Evolutionary conservation across 768 basidiomycete species (phyloP), one percentile per base, ranked within the genome.

Genomic region (Xerocomellus dryophilus): DNA sequence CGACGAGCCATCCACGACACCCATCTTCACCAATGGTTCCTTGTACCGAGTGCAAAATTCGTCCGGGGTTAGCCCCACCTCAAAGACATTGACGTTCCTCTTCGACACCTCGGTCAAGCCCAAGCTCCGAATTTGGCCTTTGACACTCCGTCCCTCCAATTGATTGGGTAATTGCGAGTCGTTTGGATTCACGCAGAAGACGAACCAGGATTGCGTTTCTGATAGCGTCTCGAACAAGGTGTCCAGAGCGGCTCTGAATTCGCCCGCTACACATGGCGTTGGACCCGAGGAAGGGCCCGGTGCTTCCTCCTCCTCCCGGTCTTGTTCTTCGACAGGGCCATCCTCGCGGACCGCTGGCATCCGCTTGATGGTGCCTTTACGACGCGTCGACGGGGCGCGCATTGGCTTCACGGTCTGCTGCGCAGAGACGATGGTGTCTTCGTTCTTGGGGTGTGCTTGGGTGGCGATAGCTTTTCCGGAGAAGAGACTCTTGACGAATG

Each of bases 161-260:
- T 98, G 95, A 66, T 93, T 92, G 36, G 95, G 93, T 18, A 98
- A 73, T 66, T 96, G 96, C 23, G 92, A 86, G 73, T 98, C 94
- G 66, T 98, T 99, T 5, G 95, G 93, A 67, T 90, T 93, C 61
- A 98, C 72, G 65, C 93, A 97, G 72, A 96, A 92, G 17, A 97
- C 80, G 62, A 85, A 88, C 94, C 94, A 98, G 2, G 83, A 74
- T 72, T 94, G 89, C 15, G 92, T 89, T 62, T 97, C 95, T 50
- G 88, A 85, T 23, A 98, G 75, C 1, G 93, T 93, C 59, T 88
- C 83, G 60, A 98, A 90, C 15, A 97, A 78, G 0, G 86, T 88
- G 64, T 94, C 88, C 46, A 97, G 73, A 5, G 94, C 90, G 0
- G 85, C 72, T 61, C 84, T 83, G 78, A 97, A 93, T 70, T 95